Conservation (phyloP, 2,329 filamentous ascomycete genomes). For the Fusarium proliferatum region DNA sequence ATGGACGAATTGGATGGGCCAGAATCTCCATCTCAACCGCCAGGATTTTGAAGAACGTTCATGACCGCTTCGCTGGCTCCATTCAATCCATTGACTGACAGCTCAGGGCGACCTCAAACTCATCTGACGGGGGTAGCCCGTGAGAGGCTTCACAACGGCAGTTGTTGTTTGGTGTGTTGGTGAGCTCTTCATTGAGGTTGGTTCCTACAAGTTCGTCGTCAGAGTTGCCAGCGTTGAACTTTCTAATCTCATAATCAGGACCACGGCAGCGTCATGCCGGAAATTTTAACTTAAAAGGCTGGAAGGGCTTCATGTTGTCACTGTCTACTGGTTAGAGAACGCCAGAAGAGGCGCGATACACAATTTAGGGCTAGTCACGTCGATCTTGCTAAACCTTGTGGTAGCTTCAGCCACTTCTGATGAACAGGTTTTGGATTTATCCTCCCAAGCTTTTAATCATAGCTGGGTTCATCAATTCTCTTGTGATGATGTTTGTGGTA, state of each 20-base stretch:
- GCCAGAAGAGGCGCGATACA: slow-evolving; percentile 11
- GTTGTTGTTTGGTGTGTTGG: slow-evolving; percentile 14
- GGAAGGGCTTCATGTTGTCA: slow-evolving; percentile 21
- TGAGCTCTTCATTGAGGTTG: slow-evolving; percentile 24
- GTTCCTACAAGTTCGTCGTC: not conserved
- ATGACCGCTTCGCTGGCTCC: slow-evolving; percentile 36
- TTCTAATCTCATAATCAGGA: slow-evolving; percentile 1
- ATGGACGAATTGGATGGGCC: slow-evolving; percentile 12
- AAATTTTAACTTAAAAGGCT: slow-evolving; percentile 14
- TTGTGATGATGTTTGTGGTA: not conserved
- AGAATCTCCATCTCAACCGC: slow-evolving; percentile 18
- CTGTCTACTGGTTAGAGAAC: slow-evolving; percentile 18
- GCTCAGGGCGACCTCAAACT: slow-evolving; percentile 11
- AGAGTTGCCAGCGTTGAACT: slow-evolving; percentile 13
- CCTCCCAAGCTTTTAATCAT: slow-evolving; percentile 13
- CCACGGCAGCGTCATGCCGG: slow-evolving; percentile 14
- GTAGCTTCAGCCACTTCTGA: slow-evolving; percentile 23
- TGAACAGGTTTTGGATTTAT: slow-evolving; percentile 17
- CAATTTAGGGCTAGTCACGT: slow-evolving; percentile 23
- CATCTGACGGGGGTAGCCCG: slow-evolving; percentile 16
- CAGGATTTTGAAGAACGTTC: slow-evolving; percentile 11
- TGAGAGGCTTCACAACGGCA: slow-evolving; percentile 10
- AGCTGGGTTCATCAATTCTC: not conserved
- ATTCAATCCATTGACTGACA: slow-evolving; percentile 24
- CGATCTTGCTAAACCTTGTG: slow-evolving; percentile 29